Percentiles rank a stretch among this genome's conserved stretches.
phyloP scores from a whole-genome alignment of 1,284 basidiomycete species.

The Xerocomus cyaneibrunnescens region DNA sequence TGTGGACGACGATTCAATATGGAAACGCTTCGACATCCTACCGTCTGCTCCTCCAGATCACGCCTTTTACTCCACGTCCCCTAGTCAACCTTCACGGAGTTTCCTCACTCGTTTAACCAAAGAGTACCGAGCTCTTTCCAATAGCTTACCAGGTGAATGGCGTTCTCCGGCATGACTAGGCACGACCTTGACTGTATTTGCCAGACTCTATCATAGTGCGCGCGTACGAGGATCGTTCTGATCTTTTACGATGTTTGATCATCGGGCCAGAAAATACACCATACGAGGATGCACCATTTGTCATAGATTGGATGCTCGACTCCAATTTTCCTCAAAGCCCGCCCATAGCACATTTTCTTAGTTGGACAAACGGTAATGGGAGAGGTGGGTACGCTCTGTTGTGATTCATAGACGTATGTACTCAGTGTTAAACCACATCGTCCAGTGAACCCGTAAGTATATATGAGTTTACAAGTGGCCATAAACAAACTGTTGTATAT shows the following conservation, averaged over 20 bases:
- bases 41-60: slow-evolving; percentile 78
- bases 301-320: slow-evolving; percentile 92
- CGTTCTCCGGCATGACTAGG: neutral
- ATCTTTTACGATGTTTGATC: slow-evolving; percentile 86
- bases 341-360: slow-evolving; percentile 86
- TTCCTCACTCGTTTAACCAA: slow-evolving; percentile 77
- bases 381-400: slow-evolving; percentile 53
- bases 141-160: slow-evolving; percentile 74
- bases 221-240: slow-evolving; percentile 78
- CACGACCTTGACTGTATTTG: slow-evolving; percentile 5
- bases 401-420: neutral
- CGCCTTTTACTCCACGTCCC: slow-evolving; percentile 65
- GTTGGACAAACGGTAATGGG: slow-evolving; percentile 94
- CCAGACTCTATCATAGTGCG: slow-evolving; percentile 71
- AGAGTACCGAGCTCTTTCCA: slow-evolving; percentile 81
- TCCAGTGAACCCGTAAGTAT: slow-evolving; percentile 79
- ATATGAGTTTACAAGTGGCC: neutral
- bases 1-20: slow-evolving; percentile 41
- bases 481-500: slow-evolving; percentile 1
- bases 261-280: slow-evolving; percentile 94
- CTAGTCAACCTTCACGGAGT: slow-evolving; percentile 63
- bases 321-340: slow-evolving; percentile 86
- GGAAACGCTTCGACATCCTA: slow-evolving; percentile 79
- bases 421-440: slow-evolving; percentile 16
- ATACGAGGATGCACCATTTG: slow-evolving; percentile 90